A percentile compares a stretch with the other conserved stretches of the same genome.
Evolutionary conservation across 2,329 filamentous ascomycete species (phyloP).

Genomic region (Sporothrix protearum): DNA sequence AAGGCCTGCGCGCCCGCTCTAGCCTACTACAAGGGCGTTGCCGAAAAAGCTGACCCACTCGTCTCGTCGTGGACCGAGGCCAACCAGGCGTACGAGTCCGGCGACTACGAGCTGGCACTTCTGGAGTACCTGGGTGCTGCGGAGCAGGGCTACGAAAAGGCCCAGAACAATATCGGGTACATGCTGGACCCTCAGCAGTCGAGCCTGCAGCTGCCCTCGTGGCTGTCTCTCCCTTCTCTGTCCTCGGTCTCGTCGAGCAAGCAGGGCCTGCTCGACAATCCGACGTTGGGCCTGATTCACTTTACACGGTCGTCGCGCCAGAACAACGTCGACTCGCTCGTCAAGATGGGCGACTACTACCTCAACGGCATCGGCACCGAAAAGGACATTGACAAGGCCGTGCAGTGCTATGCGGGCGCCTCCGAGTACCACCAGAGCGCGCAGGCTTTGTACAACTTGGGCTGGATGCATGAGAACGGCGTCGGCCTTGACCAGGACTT

Average conservation of each 20-base stretch:
- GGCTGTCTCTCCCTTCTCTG: conserved; percentile 37
- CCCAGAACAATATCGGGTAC: conserved; percentile 85
- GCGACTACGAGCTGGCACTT: conserved; percentile 75
- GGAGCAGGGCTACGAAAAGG: conserved; percentile 86
- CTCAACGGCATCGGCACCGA: conserved; percentile 73
- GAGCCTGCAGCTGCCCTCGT: conserved; percentile 53
- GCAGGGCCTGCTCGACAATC: conserved; percentile 47
- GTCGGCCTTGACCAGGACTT: conserved; percentile 91
- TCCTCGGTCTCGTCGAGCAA: neutral
- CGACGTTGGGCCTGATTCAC: conserved; percentile 73
- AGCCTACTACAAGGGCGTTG: conserved; percentile 77
- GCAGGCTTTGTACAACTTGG: conserved; percentile 93
- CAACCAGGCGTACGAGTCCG: conserved; percentile 74
- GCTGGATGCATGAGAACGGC: conserved; percentile 99
- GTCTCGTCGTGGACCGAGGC: conserved; percentile 79
- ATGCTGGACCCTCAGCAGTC: conserved; percentile 73
- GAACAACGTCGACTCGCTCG: conserved; percentile 84
- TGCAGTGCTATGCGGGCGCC: conserved; percentile 86
- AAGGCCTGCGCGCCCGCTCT: conserved; percentile 73
- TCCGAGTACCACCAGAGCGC: conserved; percentile 89
- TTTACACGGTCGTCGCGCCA: conserved; percentile 95
- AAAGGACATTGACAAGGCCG: conserved; percentile 75
- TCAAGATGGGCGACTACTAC: conserved; percentile 99
- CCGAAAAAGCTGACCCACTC: conserved; percentile 67
- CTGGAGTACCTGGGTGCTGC: conserved; percentile 82